Evolutionary conservation across 2,329 filamentous ascomycete species (phyloP), one percentile per base, ranked within the genome.

Genomic region (Pestalotiopsis sp.): DNA sequence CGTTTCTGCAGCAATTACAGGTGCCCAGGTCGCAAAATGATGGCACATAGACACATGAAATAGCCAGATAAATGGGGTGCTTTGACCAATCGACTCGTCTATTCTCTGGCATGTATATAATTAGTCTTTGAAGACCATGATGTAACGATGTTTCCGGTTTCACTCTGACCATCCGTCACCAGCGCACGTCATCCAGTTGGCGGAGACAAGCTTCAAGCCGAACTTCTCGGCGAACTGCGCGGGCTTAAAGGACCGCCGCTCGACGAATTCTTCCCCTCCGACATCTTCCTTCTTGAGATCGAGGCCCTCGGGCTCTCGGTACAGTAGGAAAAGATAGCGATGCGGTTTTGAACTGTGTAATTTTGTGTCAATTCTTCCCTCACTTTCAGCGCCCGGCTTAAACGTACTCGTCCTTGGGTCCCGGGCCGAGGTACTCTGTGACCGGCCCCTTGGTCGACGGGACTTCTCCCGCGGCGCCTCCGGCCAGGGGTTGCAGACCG

Each of bases 101-200:
- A 36, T 36, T 9, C 7, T 36, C 7, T 2, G 27, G 27, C 27
- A 31, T 36, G 31, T 36, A 36, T 36, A 9, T 9, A 36, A 36
- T 36, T 23, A 20, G 20, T 27, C 27, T 59, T 14, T 36, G 2
- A 14, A 59, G 12, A 25, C 20, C 25, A 36, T 59, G 17, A 20
- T 59, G 20, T 36, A 52, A 20, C 45, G 31, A 36, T 36, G 0
- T 36, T 9, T 36, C 31, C 31, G 31, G 2, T 13, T 59, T 20
- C 39, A 75, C 61, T 74, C 74, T 57, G 75, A 74, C 82, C 82
- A 84, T 1, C 80, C 82, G 67, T 85, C 82, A 1, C 81, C 82
- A 58, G 80, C 83, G 20, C 82, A 81, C 0, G 77, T 77, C 81
- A 85, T 84, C 84, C 83, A 85, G 66, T 84, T 84, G 7, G 80